Base-by-base conservation (phyloP, 2,329 filamentous ascomycete species). In the Fusarium praegraminearum region DNA sequence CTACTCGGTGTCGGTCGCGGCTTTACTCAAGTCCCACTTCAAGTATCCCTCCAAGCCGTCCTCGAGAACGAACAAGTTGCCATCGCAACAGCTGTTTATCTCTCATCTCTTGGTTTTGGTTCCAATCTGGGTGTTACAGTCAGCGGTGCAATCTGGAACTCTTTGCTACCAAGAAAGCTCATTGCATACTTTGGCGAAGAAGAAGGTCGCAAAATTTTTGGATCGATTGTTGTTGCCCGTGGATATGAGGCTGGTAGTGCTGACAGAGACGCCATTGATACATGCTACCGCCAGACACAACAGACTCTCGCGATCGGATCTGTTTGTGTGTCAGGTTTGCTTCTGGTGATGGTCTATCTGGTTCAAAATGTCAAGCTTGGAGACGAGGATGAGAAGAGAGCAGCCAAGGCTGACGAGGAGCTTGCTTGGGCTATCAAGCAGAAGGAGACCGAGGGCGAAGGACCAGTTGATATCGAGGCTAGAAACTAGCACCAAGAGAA, bases 131-230 rank as follows among this genome's bases (percentile, higher is more conserved):
- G 69, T 1, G 53, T 57, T 0, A 71, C 69, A 1, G 47, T 71
- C 20, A 71, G 69, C 1, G 69, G 69, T 0, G 69, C 65, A 2
- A 69, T 71, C 1, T 71, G 69, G 69, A 71, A 71, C 41, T 72
- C 69, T 1, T 44, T 71, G 0, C 57, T 71, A 2, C 69, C 69
- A 0, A 41, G 55, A 1, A 72, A 72, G 0, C 65, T 71, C 1
- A 40, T 52, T 1, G 35, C 54, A 0, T 32, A 70, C 7, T 71
- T 71, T 9, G 65, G 62, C 1, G 35, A 44, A 1, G 56, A 58
- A 0, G 41, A 56, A 4, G 67, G 67, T 0, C 44, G 60, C 15
- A 69, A 57, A 11, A 70, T 70, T 8, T 70, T 70, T 33, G 60
- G 68, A 0, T 65, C 59, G 0, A 70, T 70, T 2, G 68, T 70